Base-by-base conservation (phyloP, 2,329 filamentous ascomycete genomes). In the Atkinsonella hypoxylon region DNA sequence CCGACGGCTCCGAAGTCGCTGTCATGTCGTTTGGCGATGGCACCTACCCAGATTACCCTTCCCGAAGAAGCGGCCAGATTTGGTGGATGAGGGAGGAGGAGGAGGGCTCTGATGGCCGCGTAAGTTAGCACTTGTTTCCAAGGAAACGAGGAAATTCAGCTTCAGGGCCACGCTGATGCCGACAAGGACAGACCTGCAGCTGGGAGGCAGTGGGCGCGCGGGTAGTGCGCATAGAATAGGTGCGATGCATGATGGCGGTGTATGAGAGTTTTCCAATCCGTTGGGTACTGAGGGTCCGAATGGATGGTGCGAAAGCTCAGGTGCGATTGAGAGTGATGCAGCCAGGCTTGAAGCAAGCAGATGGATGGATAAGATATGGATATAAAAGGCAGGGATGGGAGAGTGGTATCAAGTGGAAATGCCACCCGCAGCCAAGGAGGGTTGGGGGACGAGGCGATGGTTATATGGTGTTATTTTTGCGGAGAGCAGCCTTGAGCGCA, bases 141-240 rank as follows among this genome's bases (percentile, higher is more conserved):
- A n/a, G 4, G 9, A 10, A 1, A 9, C 42, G 10, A 18, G 4
- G 15, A 22, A 38, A 17, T n/a, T n/a, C 11, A 31, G 18, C 34
- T 39, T 46, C 20, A 40, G 38, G 2, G 18, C 17, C n/a, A 32
- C 41, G 15, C 17, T 18, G 18, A 18, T 26, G 11, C 42, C 30
- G 15, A 42, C 42, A n/a, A 22, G 47, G 22, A 45, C 48, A 38
- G 47, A 81, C 78, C 68, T 81, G 77, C 44, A 82, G 73, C 64
- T 81, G 78, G 64, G 89, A 94, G 64, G 93, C 93, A 58, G 93
- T 98, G 46, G 93, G 93, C 70, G 89, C 89, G 78, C 93, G 85
- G 71, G 87, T 85, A 73, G 94, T 87, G 84, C 93, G 90, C 93
- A 96, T 95, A 63, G 89, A 95, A 70, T 97, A 98, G 58, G 93